Evolutionary conservation across 2,329 filamentous ascomycete species (phyloP), one percentile per base, ranked within the genome.

Genomic region (Paecilomyces sp.): DNA sequence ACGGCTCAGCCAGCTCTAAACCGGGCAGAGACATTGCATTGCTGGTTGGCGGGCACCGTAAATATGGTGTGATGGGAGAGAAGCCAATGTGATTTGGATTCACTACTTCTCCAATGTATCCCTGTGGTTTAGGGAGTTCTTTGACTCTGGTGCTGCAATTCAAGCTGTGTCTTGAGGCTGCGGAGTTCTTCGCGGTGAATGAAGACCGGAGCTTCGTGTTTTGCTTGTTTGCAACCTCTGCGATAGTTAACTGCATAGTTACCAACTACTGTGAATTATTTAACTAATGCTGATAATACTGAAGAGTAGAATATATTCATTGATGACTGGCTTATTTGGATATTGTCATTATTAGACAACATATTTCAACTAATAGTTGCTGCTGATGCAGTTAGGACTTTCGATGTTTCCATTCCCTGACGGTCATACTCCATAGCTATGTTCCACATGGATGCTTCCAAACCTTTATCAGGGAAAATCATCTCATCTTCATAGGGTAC

Each of bases 1-100:
- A 79, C 62, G 82, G 79, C 62, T 84, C 83, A 58, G 87, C 84
- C 70, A 90, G 85, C 67, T 88, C 88, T 74, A 91, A 77, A 68
- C 88, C 88, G 66, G 88, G 88, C 71, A 91, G 88, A 67, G 88
- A 90, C 88, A 90, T 90, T 62, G 68, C 66, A 70, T 68, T 63
- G 50, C 64, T 63, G 52, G 58, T 57, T 30, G 5, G 15, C 18
- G 6, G 36, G 36, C 6, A 18, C 15, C 15, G 15, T 15, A 47
- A 47, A 18, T 47, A 47, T 11, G 41, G n/a, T 47, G n/a, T 9
- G n/a, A 47, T 18, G n/a, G 41, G n/a, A 47, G 18, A 18, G n/a
- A n/a, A 28, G n/a, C 15, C 3, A 9, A 47, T 47, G n/a, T 22
- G 5, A 47, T 18, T 11, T 5, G 6, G 41, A 47, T 6, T 2